Evolutionary conservation across 2,329 filamentous ascomycete genomes (phyloP).

Genomic region (Epichloe festucae): DNA sequence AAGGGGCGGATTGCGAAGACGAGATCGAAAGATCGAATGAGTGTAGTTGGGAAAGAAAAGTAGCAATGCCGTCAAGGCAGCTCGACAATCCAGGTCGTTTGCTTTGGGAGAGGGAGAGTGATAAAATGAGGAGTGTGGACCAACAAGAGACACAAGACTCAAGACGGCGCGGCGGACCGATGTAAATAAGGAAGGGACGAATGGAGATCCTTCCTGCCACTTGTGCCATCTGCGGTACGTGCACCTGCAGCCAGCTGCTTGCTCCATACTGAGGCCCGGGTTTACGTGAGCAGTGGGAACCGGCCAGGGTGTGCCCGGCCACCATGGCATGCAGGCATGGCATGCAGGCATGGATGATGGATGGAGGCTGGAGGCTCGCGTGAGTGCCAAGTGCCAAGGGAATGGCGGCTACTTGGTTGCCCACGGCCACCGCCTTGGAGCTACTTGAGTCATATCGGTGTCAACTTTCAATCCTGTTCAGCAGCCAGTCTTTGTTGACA

Average conservation of each 20-base stretch:
- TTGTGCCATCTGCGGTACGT: neutral
- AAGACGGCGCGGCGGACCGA: neutral
- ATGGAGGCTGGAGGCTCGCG: neutral
- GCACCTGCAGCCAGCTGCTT: neutral
- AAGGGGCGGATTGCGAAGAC: neutral
- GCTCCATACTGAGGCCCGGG: neutral
- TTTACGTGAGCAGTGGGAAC: neutral
- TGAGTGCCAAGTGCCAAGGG: no score
- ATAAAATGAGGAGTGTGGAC: neutral
- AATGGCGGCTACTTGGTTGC: no score
- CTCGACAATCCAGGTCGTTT: conserved; percentile 6
- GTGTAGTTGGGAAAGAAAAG: conserved; percentile 1
- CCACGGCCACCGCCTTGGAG: no score
- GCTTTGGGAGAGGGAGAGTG: conserved; percentile 1
- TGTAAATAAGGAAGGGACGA: conserved; percentile 4
- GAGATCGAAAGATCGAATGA: conserved; percentile 2
- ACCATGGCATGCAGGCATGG: neutral
- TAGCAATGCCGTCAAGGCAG: conserved; percentile 6
- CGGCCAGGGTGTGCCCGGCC: neutral
- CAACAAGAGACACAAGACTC: neutral
- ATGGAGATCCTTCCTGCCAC: neutral
- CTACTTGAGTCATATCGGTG: no score
- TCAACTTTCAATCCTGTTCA: no score
- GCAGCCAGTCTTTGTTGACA: no score
- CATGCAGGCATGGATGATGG: neutral